These are phyloP conservation scores for Kwoniella botswanensis DNA, from an alignment of 768 basidiomycete genomes.

Conservation along the genomic window DNA sequence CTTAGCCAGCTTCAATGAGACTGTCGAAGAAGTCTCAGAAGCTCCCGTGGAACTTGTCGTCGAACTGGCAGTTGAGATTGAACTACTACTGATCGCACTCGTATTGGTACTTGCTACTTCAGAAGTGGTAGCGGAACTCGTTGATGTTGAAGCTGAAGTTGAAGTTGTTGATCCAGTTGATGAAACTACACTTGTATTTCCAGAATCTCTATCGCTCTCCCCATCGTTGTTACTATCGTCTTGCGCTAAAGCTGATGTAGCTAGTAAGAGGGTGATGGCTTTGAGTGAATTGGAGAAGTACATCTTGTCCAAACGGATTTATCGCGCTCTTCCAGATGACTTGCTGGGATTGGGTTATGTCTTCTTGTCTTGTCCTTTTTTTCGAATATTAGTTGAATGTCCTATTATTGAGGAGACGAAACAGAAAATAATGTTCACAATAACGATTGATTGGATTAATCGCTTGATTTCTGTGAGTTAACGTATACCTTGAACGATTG, in stretches of 20 bases:
- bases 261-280: constrained; percentile 1
- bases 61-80: not conserved
- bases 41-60: constrained; percentile 8
- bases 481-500: too few species aligned
- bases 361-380: not conserved
- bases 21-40: constrained; percentile 15
- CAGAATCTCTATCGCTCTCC: constrained; percentile 2
- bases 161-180: not conserved
- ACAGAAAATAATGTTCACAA: too few species aligned
- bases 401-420: too few species aligned
- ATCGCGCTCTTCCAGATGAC: not conserved
- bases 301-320: not conserved
- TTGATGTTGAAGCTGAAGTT: not conserved
- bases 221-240: constrained; percentile 1
- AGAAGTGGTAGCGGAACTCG: not conserved
- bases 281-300: not conserved
- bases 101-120: not conserved
- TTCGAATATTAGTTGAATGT: too few species aligned
- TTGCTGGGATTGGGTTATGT: not conserved
- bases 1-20: constrained; percentile 51
- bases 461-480: too few species aligned
- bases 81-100: not conserved
- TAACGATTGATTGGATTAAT: too few species aligned
- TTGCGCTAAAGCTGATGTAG: constrained; percentile 1
- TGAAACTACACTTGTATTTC: not conserved